A percentile compares a stretch with the other conserved stretches of the same genome.
phyloP scores from a whole-genome alignment of 192 early-diverging fungal genomes.

The Coemansia sp. region DNA sequence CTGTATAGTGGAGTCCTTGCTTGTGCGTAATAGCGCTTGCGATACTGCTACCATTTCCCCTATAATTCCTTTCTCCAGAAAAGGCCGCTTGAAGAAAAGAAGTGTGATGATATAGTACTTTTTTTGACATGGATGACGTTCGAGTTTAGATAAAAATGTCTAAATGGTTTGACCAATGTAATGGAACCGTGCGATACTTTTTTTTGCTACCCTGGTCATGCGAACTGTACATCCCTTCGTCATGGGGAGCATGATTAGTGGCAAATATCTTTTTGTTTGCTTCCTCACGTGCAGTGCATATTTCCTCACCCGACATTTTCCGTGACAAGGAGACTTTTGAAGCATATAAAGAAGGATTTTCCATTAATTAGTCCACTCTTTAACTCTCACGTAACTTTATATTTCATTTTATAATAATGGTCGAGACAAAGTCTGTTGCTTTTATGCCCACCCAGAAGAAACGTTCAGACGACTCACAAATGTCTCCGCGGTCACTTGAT shows the following conservation, averaged over 20 bases:
- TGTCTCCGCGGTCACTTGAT: not conserved
- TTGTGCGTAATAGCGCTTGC: not conserved
- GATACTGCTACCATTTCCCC: not conserved
- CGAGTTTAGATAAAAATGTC: too few species aligned
- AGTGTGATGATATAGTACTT: too few species aligned
- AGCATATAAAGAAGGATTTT: not conserved
- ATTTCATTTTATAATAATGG: not conserved
- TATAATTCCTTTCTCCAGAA: too few species aligned
- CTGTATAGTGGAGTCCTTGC: not conserved
- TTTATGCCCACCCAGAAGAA: too few species aligned
- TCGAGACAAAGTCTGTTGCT: not conserved
- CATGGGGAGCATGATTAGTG: not conserved
- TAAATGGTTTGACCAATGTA: too few species aligned
- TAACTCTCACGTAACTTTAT: not conserved
- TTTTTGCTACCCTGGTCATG: too few species aligned
- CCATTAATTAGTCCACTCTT: not conserved
- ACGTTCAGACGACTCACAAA: too few species aligned
- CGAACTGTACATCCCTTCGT: too few species aligned
- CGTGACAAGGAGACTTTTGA: too few species aligned
- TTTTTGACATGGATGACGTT: too few species aligned
- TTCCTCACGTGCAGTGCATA: not conserved
- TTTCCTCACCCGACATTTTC: not conserved
- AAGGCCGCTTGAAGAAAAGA: too few species aligned
- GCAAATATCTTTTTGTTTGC: not conserved
- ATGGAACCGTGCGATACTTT: too few species aligned